These are phyloP conservation scores for Oryza coarctata DNA, from an alignment of 176 grass and related monocot species.

Conservation along the genomic window DNA sequence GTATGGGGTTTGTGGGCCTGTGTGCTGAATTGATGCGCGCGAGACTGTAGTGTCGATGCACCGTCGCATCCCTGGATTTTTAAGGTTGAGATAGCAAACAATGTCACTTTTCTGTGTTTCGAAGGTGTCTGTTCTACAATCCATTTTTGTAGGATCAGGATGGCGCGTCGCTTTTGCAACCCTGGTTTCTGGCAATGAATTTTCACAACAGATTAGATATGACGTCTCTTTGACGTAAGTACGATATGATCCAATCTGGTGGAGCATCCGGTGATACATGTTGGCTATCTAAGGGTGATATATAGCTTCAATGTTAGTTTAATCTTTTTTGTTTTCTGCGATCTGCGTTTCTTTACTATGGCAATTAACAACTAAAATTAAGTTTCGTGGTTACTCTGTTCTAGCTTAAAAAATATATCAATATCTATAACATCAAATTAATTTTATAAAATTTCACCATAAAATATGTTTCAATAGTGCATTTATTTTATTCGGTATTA, in stretches of 20 bases:
- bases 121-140: background rate
- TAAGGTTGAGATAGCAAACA: background rate
- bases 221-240: background rate
- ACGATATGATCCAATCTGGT: background rate
- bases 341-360: background rate
- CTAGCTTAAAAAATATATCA: too few relatives aligned
- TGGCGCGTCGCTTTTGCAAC: background rate
- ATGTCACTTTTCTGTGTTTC: background rate
- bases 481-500: too few relatives aligned
- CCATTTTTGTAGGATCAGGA: background rate
- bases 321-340: background rate
- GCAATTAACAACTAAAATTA: background rate
- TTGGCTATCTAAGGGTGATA: background rate
- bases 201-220: background rate
- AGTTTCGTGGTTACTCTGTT: background rate
- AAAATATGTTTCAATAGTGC: too few relatives aligned
- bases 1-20: slow-evolving; percentile 5
- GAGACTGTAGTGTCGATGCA: background rate
- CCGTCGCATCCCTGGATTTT: background rate
- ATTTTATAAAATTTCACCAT: too few relatives aligned
- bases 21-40: background rate
- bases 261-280: background rate
- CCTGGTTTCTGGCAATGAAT: background rate
- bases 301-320: background rate
- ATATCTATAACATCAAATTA: too few relatives aligned